Evolutionary conservation across 768 basidiomycete species (phyloP), one percentile per base, ranked within the genome.

Genomic region (Rhodocollybia butyracea): DNA sequence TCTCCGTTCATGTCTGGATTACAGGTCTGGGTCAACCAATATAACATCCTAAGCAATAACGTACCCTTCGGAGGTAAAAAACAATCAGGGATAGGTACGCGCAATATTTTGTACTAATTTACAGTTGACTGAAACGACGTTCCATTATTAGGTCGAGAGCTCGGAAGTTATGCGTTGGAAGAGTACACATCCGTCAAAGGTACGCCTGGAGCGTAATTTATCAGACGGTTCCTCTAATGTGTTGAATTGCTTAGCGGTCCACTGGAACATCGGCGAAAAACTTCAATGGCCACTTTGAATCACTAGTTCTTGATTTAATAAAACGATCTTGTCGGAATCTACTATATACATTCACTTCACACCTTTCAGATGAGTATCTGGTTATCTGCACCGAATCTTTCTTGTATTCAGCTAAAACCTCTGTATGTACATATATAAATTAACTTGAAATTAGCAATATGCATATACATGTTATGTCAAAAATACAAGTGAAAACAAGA

Each of bases 61-160:
- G 87, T 94, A 42, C 96, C 96, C 1, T 98, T 98, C 64, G 95
- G 96, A 34, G 96, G 95, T 22, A 96, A 90, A 76, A 96, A 95
- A 72, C 88, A 91, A 67, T 91, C 89, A 40, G 94, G 94, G 51
- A 85, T 91, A 64, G 88, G 90, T 89, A 61, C 56, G 80, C 71
- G 21, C 54, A 22, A 38, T 42, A 24, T 21, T 57, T 40, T 6
- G 39, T 51, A 39, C 21, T 10, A 48, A 19, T 54, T 43, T 55
- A 30, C 26, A 56, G 54, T 24, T 17, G n/a, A n/a, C 54, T 40
- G 39, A 40, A 40, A 40, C n/a, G n/a, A 40, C 50, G 47, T 34
- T 48, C 29, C 40, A 42, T 30, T 32, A 22, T 17, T 19, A 89
- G 95, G 92, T 38, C 85, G 93, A 52, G 93, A 95, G 68, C 83